Evolutionary conservation across 1,284 basidiomycete genomes (phyloP), one percentile per base, ranked within the genome.

Genomic region (Ceratobasidium sp.): DNA sequence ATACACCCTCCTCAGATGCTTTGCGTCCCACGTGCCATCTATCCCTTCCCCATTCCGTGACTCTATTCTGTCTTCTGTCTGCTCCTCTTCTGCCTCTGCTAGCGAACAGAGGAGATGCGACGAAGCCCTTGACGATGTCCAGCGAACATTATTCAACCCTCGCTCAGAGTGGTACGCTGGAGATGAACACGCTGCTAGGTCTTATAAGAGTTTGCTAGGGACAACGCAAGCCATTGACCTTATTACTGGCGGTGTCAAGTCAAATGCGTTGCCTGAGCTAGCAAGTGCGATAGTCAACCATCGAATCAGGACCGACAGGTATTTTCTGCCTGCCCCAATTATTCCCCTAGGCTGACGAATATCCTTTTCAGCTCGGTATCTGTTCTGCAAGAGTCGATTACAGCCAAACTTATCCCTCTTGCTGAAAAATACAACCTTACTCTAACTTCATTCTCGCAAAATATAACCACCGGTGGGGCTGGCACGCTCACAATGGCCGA

Each of bases 211-310:
- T 73, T 77, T 87, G 26, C 81, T 89, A 16, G 83, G 85, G 32
- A 93, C 90, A 2, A 91, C 90, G 0, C 90, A 91, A 78, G 91
- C 91, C 1, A 84, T 89, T 49, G 90, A 91, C 77, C 78, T 92
- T 7, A 84, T 91, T 46, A 78, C 82, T 7, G 91, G 90, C 2
- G 91, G 91, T 18, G 87, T 91, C 49, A 92, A 92, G 81, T 82
- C 84, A 64, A 90, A 89, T 75, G 88, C 88, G 1, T 82, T 89
- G 1, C 88, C 88, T 0, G 88, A 89, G 79, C 81, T 81, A 72
- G 85, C 85, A 0, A 84, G 80, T 75, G 86, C 87, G 5, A 78
- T 87, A 21, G 82, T 90, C 66, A 89, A 91, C 76, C 88, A 89
- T 76, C 86, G 88, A 18, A 87, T 90, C 73, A 83, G 85, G 5